These are phyloP conservation scores for Linum trigynum DNA, from an alignment of 345 rosid genomes.

Conservation along the genomic window DNA sequence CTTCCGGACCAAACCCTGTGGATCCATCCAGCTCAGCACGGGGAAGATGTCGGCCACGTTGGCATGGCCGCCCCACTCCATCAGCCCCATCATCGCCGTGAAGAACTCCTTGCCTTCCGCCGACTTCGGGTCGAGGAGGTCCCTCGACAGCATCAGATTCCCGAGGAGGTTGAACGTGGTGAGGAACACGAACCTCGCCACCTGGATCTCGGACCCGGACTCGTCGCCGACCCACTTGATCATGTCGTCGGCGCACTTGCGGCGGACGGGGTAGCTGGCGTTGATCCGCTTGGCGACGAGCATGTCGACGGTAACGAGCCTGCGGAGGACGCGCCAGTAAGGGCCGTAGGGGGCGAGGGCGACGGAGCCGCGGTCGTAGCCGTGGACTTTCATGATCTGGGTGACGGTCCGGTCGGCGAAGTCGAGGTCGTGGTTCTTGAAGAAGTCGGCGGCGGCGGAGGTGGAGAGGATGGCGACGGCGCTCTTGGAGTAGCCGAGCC, in stretches of 20 bases:
- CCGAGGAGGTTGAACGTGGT: slow-evolving; percentile 39
- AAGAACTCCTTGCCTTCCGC: slow-evolving; percentile 27
- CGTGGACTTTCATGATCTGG: slow-evolving; percentile 33
- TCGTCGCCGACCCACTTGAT: slow-evolving; percentile 38
- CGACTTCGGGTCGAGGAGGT: slow-evolving; percentile 33
- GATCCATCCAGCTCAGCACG: slow-evolving; percentile 36
- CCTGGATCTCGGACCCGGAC: slow-evolving; percentile 14
- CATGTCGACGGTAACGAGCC: slow-evolving; percentile 43
- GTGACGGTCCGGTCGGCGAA: slow-evolving; percentile 44
- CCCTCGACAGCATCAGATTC: slow-evolving; percentile 48
- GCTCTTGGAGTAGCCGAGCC: slow-evolving; percentile 31
- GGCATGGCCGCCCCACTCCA: slow-evolving; percentile 31
- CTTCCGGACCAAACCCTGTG: slow-evolving; percentile 40
- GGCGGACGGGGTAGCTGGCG: slow-evolving; percentile 26
- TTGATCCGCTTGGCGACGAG: slow-evolving; percentile 31
- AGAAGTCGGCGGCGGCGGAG: slow-evolving; percentile 34
- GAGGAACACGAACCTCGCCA: slow-evolving; percentile 35
- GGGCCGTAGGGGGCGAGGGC: slow-evolving; percentile 48
- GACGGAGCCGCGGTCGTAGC: slow-evolving; percentile 31
- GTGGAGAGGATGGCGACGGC: slow-evolving; percentile 47
- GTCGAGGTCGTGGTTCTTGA: slow-evolving; percentile 47
- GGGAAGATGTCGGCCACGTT: slow-evolving; percentile 41
- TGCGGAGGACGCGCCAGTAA: slow-evolving; percentile 39
- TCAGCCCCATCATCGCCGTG: slow-evolving; percentile 20
- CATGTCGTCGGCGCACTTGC: slow-evolving; percentile 40